These are phyloP conservation scores for Lachancea dasiensis DNA, from an alignment of 805 yeast genomes.

Conservation along the genomic window DNA sequence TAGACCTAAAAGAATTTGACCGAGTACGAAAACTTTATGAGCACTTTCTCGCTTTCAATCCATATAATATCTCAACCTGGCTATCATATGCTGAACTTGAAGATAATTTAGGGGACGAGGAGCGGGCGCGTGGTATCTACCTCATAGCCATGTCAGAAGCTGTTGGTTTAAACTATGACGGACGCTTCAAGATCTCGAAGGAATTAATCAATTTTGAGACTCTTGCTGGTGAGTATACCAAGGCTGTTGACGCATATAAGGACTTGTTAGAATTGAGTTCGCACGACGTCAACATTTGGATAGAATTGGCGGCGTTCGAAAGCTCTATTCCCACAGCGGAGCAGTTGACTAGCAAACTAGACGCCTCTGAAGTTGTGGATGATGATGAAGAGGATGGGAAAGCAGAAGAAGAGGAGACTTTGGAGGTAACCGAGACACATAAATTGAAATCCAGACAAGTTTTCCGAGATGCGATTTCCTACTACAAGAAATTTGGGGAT, in stretches of 20 bases:
- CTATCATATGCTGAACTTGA: constrained; percentile 65
- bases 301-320: constrained; percentile 66
- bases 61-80: constrained; percentile 41
- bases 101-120: constrained; percentile 56
- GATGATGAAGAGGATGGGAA: constrained; percentile 45
- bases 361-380: neutral
- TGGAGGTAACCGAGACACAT: constrained; percentile 49
- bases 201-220: constrained; percentile 52
- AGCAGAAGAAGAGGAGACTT: constrained; percentile 42
- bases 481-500: constrained; percentile 35
- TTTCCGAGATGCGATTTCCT: constrained; percentile 48
- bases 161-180: constrained; percentile 14
- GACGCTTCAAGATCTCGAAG: constrained; percentile 28
- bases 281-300: constrained; percentile 44
- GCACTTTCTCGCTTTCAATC: constrained; percentile 39
- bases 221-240: constrained; percentile 51
- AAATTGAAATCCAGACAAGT: constrained; percentile 45
- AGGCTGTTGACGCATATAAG: constrained; percentile 49
- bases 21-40: constrained; percentile 70
- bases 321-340: constrained; percentile 52
- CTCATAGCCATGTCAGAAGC: constrained; percentile 39
- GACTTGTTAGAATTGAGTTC: constrained; percentile 32
- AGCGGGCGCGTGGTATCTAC: constrained; percentile 59
- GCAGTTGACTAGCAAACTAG: constrained; percentile 28
- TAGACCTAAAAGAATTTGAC: constrained; percentile 67